These are phyloP conservation scores for Colletotrichum sp. DNA, from an alignment of 2,329 filamentous ascomycete species.

Conservation along the genomic window DNA sequence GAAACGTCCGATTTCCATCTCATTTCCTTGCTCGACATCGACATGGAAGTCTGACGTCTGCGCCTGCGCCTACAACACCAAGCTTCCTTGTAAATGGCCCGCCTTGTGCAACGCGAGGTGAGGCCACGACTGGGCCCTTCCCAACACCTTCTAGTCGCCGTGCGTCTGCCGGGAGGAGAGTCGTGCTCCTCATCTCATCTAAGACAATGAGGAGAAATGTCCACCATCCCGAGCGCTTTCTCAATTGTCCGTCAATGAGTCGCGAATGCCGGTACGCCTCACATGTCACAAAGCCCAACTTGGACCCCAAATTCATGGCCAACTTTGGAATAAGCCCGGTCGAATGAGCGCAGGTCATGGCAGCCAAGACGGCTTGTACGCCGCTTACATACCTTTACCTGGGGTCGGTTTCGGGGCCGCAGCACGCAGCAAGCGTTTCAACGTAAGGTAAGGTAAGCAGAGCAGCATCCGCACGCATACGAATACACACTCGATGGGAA, in stretches of 20 bases:
- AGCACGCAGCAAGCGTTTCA: background rate
- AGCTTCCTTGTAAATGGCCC: background rate
- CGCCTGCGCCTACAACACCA: background rate
- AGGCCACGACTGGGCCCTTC: background rate
- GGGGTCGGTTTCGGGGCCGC: background rate
- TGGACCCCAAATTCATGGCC: background rate
- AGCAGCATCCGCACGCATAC: background rate
- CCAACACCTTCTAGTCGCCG: background rate
- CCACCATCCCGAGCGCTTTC: background rate
- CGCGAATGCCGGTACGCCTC: background rate
- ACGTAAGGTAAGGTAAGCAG: background rate
- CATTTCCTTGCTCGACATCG: background rate
- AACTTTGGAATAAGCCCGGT: background rate
- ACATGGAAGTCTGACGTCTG: background rate
- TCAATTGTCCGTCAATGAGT: background rate
- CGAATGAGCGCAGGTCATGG: background rate
- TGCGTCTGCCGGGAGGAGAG: background rate
- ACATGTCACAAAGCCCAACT: background rate
- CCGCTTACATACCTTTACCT: background rate
- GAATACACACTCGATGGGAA: background rate
- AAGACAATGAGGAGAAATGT: background rate
- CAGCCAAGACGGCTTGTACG: conserved; percentile 9
- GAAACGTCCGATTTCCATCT: background rate
- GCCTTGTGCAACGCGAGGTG: conserved; percentile 2
- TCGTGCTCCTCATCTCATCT: background rate